These are phyloP conservation scores for Eruca vesicaria DNA, from an alignment of 441 rosid species.

Conservation along the genomic window DNA sequence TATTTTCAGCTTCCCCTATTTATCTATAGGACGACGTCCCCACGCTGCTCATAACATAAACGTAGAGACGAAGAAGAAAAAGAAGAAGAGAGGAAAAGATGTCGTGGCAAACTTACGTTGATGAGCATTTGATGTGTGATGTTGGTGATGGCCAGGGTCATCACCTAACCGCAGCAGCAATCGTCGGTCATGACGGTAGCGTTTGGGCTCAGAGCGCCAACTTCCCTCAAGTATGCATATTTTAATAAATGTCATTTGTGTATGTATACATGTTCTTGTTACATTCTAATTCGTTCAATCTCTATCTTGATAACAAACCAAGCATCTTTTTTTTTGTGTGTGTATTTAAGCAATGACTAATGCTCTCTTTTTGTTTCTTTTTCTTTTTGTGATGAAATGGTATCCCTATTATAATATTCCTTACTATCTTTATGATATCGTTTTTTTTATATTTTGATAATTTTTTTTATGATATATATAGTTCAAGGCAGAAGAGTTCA, in stretches of 20 bases:
- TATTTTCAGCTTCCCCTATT: conserved; percentile 8
- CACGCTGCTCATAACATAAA: conserved; percentile 13
- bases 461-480: conserved; percentile 38
- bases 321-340: too few species aligned
- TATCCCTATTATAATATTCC: not conserved
- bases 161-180: conserved; percentile 53
- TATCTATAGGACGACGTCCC: conserved; percentile 7
- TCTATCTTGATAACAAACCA: not conserved
- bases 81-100: conserved; percentile 22
- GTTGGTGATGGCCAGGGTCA: conserved; percentile 56
- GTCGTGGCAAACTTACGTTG: conserved; percentile 76
- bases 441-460: too few species aligned
- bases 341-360: not conserved
- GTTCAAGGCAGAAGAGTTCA: conserved; percentile 63
- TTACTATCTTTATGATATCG: not conserved
- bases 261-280: not conserved
- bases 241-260: not conserved
- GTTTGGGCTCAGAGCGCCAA: conserved; percentile 69
- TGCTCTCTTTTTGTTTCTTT: too few species aligned
- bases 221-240: conserved; percentile 68
- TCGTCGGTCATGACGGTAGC: conserved; percentile 62
- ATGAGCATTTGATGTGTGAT: conserved; percentile 70
- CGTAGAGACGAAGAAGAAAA: not conserved
- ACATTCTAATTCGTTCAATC: not conserved
- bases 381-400: not conserved